phyloP scores from a whole-genome alignment of 177 flowering plant species.

The Tripterygium wilfordii region DNA sequence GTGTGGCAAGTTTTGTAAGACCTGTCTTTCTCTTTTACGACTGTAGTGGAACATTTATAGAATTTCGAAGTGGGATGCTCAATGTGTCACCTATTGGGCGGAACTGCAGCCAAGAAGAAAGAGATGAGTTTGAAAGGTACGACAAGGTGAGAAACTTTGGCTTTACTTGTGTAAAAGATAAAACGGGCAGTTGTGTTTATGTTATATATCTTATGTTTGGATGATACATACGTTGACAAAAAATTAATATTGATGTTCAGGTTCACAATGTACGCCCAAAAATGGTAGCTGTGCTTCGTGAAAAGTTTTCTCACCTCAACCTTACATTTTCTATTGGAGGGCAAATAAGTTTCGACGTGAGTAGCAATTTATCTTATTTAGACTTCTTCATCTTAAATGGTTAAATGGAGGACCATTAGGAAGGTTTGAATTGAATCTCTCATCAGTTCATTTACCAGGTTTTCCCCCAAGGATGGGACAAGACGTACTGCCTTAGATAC shows the following conservation, averaged over 20 bases:
- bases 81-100: slow-evolving; percentile 98
- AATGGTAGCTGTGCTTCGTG: slow-evolving; percentile 83
- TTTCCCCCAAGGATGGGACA: slow-evolving; percentile 97
- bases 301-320: slow-evolving; percentile 85
- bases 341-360: slow-evolving; percentile 97
- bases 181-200: neutral
- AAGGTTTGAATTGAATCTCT: neutral
- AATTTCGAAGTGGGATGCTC: slow-evolving; percentile 96
- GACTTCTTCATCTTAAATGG: too few relatives aligned
- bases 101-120: slow-evolving; percentile 97
- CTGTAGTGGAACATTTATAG: slow-evolving; percentile 91
- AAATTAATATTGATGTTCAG: slow-evolving; percentile 29
- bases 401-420: neutral
- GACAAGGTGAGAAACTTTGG: slow-evolving; percentile 60
- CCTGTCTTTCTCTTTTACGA: neutral
- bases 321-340: slow-evolving; percentile 97
- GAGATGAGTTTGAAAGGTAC: slow-evolving; percentile 90
- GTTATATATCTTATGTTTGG: neutral
- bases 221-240: slow-evolving; percentile 6
- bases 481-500: slow-evolving; percentile 86
- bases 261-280: slow-evolving; percentile 77
- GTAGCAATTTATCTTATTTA: slow-evolving; percentile 13
- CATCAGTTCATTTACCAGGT: slow-evolving; percentile 41
- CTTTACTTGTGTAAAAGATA: neutral
- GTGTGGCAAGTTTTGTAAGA: neutral